Evolutionary conservation across 352 stramenopile genomes (phyloP), one percentile per base, ranked within the genome.

Genomic region (Saprolegnia diclina): DNA sequence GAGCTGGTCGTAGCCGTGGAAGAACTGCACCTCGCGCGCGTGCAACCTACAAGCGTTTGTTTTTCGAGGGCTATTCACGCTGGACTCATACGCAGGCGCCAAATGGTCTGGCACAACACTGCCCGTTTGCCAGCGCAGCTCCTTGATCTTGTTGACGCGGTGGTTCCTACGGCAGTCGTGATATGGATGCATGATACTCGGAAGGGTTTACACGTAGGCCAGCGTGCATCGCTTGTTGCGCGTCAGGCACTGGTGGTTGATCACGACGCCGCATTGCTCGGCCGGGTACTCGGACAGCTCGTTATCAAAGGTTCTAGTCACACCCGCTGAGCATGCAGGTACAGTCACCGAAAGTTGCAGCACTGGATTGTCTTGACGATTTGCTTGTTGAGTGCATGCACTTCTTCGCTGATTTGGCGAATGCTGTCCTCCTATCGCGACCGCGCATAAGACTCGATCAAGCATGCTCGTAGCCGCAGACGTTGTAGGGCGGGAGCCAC

Each of bases 401-500:
- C 79, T 74, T 95, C 87, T 56, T 95, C 85, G 45, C 90, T 74
- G 21, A 92, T 79, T 72, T 93, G 83, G 11, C 87, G 85, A 71
- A 95, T 77, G 3, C 88, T 73, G 73, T 93, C 85, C 42, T 95
- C 87, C 87, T 94, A 73, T 37, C 29, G 5, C 29, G 29, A 35
- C 29, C 29, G 5, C 29, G 29, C 29, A 35, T 35, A 35, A 35
- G 29, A 5, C 19, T 37, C 21, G 0, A 46, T 37, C 18, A 24
- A 13, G 35, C 24, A 37, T 21, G 42, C 11, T 24, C 19, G 26
- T 11, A 21, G 22, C 73, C 29, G 75, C 83, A 61, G 73, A 93
- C 91, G 73, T 97, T 97, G 78, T 96, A 97, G 4, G 89, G 81
- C 16, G 91, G 88, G 44, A 97, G 72, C 91, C 91, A 97, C 74